phyloP scores from a whole-genome alignment of 371 early-diverging fungal species.

The Chytridium lagenaria region DNA sequence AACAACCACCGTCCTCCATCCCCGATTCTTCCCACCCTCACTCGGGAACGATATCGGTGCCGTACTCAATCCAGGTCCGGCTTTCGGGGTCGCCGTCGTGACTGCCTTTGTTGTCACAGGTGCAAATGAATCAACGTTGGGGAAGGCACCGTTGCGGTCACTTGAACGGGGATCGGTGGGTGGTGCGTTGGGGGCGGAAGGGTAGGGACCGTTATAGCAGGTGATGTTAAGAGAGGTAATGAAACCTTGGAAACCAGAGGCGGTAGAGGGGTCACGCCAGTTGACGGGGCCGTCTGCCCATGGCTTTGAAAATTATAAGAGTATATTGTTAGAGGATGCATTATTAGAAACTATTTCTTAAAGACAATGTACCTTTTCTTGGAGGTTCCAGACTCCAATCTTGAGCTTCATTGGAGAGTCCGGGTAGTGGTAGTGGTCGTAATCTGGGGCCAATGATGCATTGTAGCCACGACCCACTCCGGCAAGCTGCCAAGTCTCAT shows the following conservation, averaged over 20 bases:
- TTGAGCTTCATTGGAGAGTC: slow-evolving; percentile 25
- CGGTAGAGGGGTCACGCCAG: slow-evolving; percentile 6
- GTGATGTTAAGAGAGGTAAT: slow-evolving; percentile 24
- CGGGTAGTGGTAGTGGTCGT: slow-evolving; percentile 38
- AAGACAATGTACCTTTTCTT: slow-evolving; percentile 4
- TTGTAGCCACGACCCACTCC: neutral
- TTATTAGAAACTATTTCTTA: no score
- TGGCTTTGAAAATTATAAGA: slow-evolving; percentile 2
- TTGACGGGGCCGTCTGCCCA: slow-evolving; percentile 35
- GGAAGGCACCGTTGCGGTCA: slow-evolving; percentile 3
- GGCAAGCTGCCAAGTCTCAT: slow-evolving; percentile 26
- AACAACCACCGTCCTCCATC: neutral
- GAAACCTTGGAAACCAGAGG: slow-evolving; percentile 5
- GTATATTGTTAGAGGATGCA: no score
- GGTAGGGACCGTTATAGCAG: slow-evolving; percentile 27
- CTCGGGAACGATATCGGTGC: slow-evolving; percentile 6
- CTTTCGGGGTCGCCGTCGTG: neutral
- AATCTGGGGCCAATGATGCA: neutral
- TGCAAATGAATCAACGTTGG: neutral
- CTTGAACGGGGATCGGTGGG: neutral
- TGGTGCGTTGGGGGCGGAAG: slow-evolving; percentile 5
- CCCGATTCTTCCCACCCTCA: neutral
- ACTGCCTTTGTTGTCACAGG: neutral
- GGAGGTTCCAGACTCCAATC: slow-evolving; percentile 29
- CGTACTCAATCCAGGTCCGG: slow-evolving; percentile 1